Evolutionary conservation across 371 early-diverging fungal genomes (phyloP).

Genomic region (Cokeromyces recurvatus): DNA sequence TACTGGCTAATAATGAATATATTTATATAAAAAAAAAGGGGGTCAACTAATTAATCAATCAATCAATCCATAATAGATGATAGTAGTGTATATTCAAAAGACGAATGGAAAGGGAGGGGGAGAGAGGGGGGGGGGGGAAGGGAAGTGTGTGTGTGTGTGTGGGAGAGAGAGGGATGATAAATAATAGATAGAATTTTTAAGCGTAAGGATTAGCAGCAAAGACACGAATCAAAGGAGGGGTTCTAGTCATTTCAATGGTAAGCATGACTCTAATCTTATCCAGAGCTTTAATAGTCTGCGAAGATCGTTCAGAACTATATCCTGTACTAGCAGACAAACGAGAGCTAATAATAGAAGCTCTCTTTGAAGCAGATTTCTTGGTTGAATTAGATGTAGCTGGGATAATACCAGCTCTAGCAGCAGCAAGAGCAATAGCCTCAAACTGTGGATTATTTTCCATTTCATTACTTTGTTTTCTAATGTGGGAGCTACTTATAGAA

Average conservation of each 20-base stretch:
- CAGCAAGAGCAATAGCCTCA: slow-evolving; percentile 12
- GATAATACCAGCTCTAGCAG: slow-evolving; percentile 11
- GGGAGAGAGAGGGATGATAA: no score
- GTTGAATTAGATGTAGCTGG: neutral
- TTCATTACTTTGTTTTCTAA: no score
- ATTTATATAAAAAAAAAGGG: no score
- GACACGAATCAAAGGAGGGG: slow-evolving; percentile 66
- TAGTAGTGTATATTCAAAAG: no score
- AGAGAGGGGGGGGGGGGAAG: no score
- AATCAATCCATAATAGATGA: no score
- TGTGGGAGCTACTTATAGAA: no score
- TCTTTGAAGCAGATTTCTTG: slow-evolving; percentile 18
- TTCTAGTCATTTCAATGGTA: slow-evolving; percentile 58
- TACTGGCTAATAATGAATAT: no score
- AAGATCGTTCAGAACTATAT: slow-evolving; percentile 38
- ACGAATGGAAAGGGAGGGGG: no score
- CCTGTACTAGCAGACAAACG: slow-evolving; percentile 34
- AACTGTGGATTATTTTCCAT: slow-evolving; percentile 11
- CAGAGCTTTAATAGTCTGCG: slow-evolving; percentile 61
- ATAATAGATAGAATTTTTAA: no score
- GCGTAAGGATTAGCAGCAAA: slow-evolving; percentile 59
- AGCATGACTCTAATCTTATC: slow-evolving; percentile 58
- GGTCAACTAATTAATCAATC: no score
- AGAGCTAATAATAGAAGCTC: slow-evolving; percentile 34
- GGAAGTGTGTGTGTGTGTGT: no score